Evolutionary conservation across 306 rosid genomes (phyloP), one percentile per base, ranked within the genome.

Genomic region (Amphicarpaea edgeworthii): DNA sequence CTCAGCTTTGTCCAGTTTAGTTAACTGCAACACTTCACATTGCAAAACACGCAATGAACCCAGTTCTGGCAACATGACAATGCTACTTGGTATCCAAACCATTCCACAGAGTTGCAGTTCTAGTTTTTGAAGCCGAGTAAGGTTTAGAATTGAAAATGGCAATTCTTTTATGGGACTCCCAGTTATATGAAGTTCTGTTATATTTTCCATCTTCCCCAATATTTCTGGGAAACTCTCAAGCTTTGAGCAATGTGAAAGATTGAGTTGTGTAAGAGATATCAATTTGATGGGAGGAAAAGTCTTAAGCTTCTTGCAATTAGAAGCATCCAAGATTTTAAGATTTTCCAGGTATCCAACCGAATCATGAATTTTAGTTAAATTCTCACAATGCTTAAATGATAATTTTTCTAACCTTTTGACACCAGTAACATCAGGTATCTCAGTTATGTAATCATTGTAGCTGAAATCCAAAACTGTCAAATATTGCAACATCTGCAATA

Each of bases 401-500:
- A 57, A 24, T 57, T 57, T 57, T 24, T 57, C 38, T 57, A 57
- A 23, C 2, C 4, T 11, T 24, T 0, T n/a, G 38, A 57, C 9
- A 12, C 63, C 63, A 57, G 63, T 10, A 5, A 57, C 17, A 57
- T 57, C 63, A 57, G 63, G 63, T 57, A 57, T 57, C 17, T 24
- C 17, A 23, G 63, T 57, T 57, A 57, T 57, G 0, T 1, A 0
- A 0, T 23, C 17, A 24, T 14, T 11, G 12, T 57, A 57, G 63
- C 63, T 5, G 7, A 24, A 12, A 24, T 57, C 63, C 38, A 57
- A 57, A 57, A 24, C 38, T 57, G 37, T 57, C 63, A 57, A 12
- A 57, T 24, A 24, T 24, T 3, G 14, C 8, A 11, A 24, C 63
- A 1, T 24, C 63, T 57, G 63, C 63, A 24, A 57, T 12, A 12